Base-by-base conservation (phyloP, 805 yeast species). In the Peterozyma toletana region DNA sequence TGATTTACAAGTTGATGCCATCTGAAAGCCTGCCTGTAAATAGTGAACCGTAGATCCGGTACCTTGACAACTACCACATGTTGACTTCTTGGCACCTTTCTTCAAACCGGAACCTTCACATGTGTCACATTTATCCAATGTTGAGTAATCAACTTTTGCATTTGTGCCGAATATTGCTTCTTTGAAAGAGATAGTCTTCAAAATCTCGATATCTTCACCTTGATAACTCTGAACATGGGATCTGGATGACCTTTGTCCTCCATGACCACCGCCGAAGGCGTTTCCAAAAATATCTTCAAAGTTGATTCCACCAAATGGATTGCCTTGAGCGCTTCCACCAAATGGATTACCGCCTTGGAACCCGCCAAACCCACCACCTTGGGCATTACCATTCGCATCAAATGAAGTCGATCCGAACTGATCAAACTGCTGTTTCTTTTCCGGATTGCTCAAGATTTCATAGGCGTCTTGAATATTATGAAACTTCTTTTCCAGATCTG, bases 381-480 rank as follows among this genome's bases (percentile, higher is more conserved):
- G 75, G n/a, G 71, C 63, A 41, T 68, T 70, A 7, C 77, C 83
- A 49, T 71, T 73, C 15, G 73, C 69, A 50, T 79, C 87, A 58
- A 88, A 88, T 0, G 93, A 96, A 10, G 89, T 74, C 1, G 96
- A 72, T 1, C 99, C 99, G 64, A 75, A 90, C 56, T 86, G 95
- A 59, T 93, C 99, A 55, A 80, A 93, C 58, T 93, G 96, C 43
- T 82, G 77, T 55, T 88, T 78, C 71, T 91, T 91, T 16, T 77
- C 77, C 43, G 87, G 85, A 60, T 89, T 95, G 38, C 88, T 80
- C 56, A 93, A 70, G 33, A 93, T 78, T 63, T 93, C 99, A 58
- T 95, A 93, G 1, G 97, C 95, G 50, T 86, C 93, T 59, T 91
- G 98, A 51, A 93, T 77, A 55, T 86, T 87, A 57, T 93, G 98